Evolutionary conservation across 2,329 filamentous ascomycete genomes (phyloP).

Genomic region (Botrytis sinoallii): DNA sequence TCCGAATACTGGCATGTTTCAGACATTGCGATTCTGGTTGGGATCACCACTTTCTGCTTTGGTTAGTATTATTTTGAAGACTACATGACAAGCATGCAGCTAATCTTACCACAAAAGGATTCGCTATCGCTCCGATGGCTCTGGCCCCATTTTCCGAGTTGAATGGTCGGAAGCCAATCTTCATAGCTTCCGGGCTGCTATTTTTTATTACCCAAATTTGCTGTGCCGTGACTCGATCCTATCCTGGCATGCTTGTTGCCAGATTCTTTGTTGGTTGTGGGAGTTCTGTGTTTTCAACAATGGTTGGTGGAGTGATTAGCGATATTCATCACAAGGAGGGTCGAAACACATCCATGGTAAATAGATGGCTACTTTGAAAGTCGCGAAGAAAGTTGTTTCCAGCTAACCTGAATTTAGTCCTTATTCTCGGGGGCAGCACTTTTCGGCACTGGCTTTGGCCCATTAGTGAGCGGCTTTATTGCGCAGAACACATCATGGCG

Average conservation of each 20-base stretch:
- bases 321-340: conserved; percentile 78
- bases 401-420: conserved; percentile 36
- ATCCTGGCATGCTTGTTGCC: conserved; percentile 70
- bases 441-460: conserved; percentile 75
- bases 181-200: conserved; percentile 68
- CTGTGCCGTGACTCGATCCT: conserved; percentile 67
- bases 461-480: conserved; percentile 68
- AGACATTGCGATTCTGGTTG: conserved; percentile 63
- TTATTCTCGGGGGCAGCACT: conserved; percentile 78
- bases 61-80: conserved; percentile 43
- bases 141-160: conserved; percentile 86
- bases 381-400: neutral
- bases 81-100: neutral
- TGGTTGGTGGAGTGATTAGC: conserved; percentile 87
- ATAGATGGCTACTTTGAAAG: neutral
- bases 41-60: conserved; percentile 77
- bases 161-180: conserved; percentile 81
- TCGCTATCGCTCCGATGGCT: conserved; percentile 80
- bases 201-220: conserved; percentile 70
- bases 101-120: conserved; percentile 41
- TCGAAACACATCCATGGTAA: conserved; percentile 80
- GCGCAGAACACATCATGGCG: conserved; percentile 68
- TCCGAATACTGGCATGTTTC: conserved; percentile 62
- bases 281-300: conserved; percentile 76
- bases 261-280: conserved; percentile 77